Evolutionary conservation across 1,284 basidiomycete species (phyloP).

Genomic region (Psilocybe mexicana): DNA sequence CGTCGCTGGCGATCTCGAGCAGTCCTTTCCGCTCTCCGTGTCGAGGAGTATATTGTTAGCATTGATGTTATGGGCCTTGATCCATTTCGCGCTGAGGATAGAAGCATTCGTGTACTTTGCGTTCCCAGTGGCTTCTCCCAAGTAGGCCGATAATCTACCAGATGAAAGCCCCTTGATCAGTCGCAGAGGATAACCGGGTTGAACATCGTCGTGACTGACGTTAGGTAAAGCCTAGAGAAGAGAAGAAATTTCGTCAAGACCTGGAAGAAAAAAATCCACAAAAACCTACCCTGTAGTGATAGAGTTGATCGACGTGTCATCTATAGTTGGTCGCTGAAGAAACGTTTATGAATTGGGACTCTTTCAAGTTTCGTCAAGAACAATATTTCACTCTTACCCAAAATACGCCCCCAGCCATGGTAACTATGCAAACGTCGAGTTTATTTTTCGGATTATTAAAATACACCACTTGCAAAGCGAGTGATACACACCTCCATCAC

Average conservation of each 20-base stretch:
- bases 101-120: slow-evolving; percentile 47
- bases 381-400: slow-evolving; percentile 36
- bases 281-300: slow-evolving; percentile 46
- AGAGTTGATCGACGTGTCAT: slow-evolving; percentile 44
- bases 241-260: not conserved
- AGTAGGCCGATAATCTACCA: slow-evolving; percentile 45
- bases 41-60: slow-evolving; percentile 44
- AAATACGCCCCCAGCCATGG: slow-evolving; percentile 54
- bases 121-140: slow-evolving; percentile 45
- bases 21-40: slow-evolving; percentile 45
- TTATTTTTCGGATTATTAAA: no score
- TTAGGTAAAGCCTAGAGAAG: slow-evolving; percentile 35
- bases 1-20: slow-evolving; percentile 40
- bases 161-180: not conserved
- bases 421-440: slow-evolving; percentile 24
- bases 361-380: not conserved
- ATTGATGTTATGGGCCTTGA: slow-evolving; percentile 45
- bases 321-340: slow-evolving; percentile 38
- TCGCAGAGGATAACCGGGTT: not conserved
- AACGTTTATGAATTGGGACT: no score
- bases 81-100: slow-evolving; percentile 46
- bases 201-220: slow-evolving; percentile 23
- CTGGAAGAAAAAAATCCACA: not conserved
- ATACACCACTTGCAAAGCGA: not conserved
- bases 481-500: slow-evolving; percentile 38